Base-by-base conservation (phyloP, 345 rosid species). In the Lumnitzera littorea region DNA sequence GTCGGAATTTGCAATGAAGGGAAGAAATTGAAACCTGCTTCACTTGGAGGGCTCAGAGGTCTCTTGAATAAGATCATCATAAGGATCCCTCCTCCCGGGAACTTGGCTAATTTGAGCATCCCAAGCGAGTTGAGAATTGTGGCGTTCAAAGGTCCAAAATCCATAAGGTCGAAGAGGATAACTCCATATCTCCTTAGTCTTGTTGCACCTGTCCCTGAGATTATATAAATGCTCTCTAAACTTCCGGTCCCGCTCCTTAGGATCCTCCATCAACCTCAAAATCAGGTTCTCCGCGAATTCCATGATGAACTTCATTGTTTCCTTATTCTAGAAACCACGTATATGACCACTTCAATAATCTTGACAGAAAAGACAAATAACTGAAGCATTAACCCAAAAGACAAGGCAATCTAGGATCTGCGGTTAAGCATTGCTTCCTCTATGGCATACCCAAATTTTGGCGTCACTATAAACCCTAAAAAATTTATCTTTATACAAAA, bases 181-280 rank as follows among this genome's bases (percentile, higher is more conserved):
- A 62, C 85, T 86, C 97, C 97, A 91, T 97, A 91, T 95, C 84
- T 95, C 97, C 77, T 91, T 95, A 10, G 96, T 84, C 81, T 85
- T 95, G 41, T 72, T 72, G 76, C 98, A 91, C 62, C 83, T 78
- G 59, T 91, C 97, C 63, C 84, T 85, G 70, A 70, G 46, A 11
- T 77, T 58, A 64, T 95, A 95, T 24, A 95, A 25, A 41, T 76
- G 95, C 65, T 95, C 95, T 61, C 96, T 83, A 55, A 88, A 86
- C 51, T 78, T 86, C 69, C 70, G 67, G 56, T 88, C 99, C 84
- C 97, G 85, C 80, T 84, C 94, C 67, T 83, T 82, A 1, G 99
- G 99, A 62, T 95, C 92, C 78, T 95, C 97, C 99, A 88, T 95
- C 53, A 95, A 12, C 72, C 94, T 82, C 79, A 95, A 69, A 46